Evolutionary conservation across 2,329 filamentous ascomycete species (phyloP), one percentile per base, ranked within the genome.

Genomic region (Dactylellina parvicollis): DNA sequence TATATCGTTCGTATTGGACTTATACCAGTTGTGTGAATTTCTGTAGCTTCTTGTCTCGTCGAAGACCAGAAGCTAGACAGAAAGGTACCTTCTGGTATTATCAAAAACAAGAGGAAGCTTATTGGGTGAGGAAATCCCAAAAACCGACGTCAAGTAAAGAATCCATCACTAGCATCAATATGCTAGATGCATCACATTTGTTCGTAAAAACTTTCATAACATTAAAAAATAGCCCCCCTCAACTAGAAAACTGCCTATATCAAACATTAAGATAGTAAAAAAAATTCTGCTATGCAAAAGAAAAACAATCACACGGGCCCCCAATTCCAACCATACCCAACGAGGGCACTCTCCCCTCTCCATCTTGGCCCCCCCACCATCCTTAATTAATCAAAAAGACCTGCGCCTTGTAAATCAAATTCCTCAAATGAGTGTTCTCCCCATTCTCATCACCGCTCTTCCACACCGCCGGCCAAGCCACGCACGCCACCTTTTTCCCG

Each of bases 391-490:
- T 49, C 55, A 74, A 56, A 18, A 74, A 66, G 20, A 74, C 70
- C 47, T 74, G 70, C 61, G 70, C 70, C 70, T 74, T 74, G 28
- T 74, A 74, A 49, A 74, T 74, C 61, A 74, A 59, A 62, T 74
- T 74, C 61, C 18, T 74, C 55, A 74, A 67, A 62, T 74, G 70
- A 10, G 70, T 61, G 28, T 74, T 61, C 3, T 74, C 70, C 28
- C 70, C 70, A 30, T 74, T 74, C 55, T 74, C 70, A 47, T 74
- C 70, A 1, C 67, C 70, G 34, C 70, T 74, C 55, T 74, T 74
- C 70, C 70, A 74, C 38, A 74, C 61, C n/a, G 70, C 61, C 30
- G 70, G 70, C 70, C 70, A 74, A 8, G 61, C 70, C 7, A 74
- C 70, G 44, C 70, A 74, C 8, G 61, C 70, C 7, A 74, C 70